Evolutionary conservation across 768 basidiomycete genomes (phyloP), one percentile per base, ranked within the genome.

Genomic region (Macrolepiota dolichaula): DNA sequence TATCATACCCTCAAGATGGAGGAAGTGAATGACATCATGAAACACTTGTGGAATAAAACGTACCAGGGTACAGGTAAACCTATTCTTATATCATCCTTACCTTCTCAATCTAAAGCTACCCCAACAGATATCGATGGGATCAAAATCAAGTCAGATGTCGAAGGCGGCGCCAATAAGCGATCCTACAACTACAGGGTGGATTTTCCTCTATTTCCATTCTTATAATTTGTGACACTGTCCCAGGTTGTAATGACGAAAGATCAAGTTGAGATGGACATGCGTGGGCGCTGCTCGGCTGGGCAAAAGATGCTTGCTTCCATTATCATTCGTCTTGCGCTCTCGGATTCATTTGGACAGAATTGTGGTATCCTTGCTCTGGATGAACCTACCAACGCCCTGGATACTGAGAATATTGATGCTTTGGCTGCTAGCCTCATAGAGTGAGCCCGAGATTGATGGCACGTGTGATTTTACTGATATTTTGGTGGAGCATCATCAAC

Each of bases 191-290:
- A 99, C 73, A 81, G 97, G 64, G 96, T 95, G 70, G 47, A 84
- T 78, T 54, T n/a, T 51, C 57, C 54, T 52, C 57, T 17, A 38
- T 50, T 53, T 32, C 58, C 59, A 53, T 11, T 51, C 40, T 58
- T 24, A 56, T 51, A 52, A 38, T 37, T 52, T 42, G 24, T 67
- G 27, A 64, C 42, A 64, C 27, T 59, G 57, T 49, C 61, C 58
- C 71, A 96, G 94, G 94, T 98, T 61, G 96, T 98, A 65, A 98
- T 99, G 96, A 93, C 91, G 55, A 99, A 99, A 77, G 96, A 98
- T 71, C 91, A 95, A 69, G 96, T 98, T 6, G 96, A 98, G 74
- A 95, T 99, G 92, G 97, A 98, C 74, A 99, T 99, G 97, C 88
- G 97, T 59, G 97, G 97, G 25, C 86, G 97, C 64, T 99, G 97